phyloP scores from a whole-genome alignment of 306 rosid species.

The Acacia acuminata region DNA sequence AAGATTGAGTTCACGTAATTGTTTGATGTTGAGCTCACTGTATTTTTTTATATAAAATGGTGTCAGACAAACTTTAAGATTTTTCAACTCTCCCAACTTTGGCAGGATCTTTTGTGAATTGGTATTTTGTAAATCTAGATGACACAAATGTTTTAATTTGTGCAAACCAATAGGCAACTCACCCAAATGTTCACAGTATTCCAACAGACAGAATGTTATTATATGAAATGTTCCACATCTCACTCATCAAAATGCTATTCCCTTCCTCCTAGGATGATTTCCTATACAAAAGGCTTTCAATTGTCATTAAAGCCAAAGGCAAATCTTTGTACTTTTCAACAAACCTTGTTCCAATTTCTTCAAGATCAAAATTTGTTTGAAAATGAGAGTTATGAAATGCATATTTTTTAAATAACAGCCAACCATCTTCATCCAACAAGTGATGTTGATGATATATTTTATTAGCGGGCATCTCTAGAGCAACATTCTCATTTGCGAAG shows the following conservation, averaged over 20 bases:
- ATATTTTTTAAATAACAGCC: not conserved
- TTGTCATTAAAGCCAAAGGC: not conserved
- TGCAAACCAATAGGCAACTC: not conserved
- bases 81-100: slow-evolving; percentile 3
- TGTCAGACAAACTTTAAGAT: not conserved
- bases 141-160: not conserved
- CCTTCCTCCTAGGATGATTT: not conserved
- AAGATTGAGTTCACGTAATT: slow-evolving; percentile 23
- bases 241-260: not conserved
- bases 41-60: not conserved
- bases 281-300: not conserved
- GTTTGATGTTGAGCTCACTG: not conserved
- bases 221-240: not conserved
- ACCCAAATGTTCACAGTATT: not conserved
- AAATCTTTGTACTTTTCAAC: not conserved
- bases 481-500: not conserved
- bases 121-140: not conserved
- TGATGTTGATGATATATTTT: not conserved
- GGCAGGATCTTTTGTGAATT: not conserved
- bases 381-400: not conserved
- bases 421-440: not conserved
- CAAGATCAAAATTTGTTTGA: not conserved
- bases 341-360: not conserved
- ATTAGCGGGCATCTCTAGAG: not conserved
- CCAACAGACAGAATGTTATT: not conserved